Percentiles rank a stretch among this genome's conserved stretches.
These are phyloP conservation scores for Acarospora socialis DNA, from an alignment of 2,329 filamentous ascomycete genomes.

Conservation along the genomic window DNA sequence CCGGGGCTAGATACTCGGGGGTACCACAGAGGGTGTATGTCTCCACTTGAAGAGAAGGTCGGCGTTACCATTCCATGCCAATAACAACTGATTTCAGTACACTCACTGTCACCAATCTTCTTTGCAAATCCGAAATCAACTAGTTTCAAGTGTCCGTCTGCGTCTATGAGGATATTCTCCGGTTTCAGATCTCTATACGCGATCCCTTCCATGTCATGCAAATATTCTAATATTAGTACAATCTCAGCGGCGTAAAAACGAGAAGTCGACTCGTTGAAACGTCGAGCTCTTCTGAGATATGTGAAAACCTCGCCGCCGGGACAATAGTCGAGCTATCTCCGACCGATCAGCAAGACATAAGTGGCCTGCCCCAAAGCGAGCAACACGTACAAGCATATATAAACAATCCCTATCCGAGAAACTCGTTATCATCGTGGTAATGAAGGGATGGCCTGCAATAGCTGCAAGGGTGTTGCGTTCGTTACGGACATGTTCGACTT, in stretches of 20 bases:
- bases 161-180: constrained; percentile 52
- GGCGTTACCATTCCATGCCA: not conserved
- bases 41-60: constrained; percentile 30
- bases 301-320: constrained; percentile 54
- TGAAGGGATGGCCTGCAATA: constrained; percentile 51
- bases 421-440: constrained; percentile 48
- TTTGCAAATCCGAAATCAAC: constrained; percentile 57
- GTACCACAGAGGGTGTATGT: constrained; percentile 55
- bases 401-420: constrained; percentile 49
- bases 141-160: constrained; percentile 49
- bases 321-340: constrained; percentile 47
- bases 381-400: constrained; percentile 34
- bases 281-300: constrained; percentile 45
- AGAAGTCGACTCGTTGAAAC: constrained; percentile 48
- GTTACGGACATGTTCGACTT: constrained; percentile 54
- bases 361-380: no score
- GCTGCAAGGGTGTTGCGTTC: constrained; percentile 49
- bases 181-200: constrained; percentile 54
- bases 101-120: constrained; percentile 39
- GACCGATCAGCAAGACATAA: not conserved
- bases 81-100: constrained; percentile 4
- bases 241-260: constrained; percentile 55
- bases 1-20: constrained; percentile 52
- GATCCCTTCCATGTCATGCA: constrained; percentile 50
- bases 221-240: constrained; percentile 48